Percentiles rank a stretch among this genome's conserved stretches.
Conservation (phyloP, 208 protist species). For the Leishmania major region DNA sequence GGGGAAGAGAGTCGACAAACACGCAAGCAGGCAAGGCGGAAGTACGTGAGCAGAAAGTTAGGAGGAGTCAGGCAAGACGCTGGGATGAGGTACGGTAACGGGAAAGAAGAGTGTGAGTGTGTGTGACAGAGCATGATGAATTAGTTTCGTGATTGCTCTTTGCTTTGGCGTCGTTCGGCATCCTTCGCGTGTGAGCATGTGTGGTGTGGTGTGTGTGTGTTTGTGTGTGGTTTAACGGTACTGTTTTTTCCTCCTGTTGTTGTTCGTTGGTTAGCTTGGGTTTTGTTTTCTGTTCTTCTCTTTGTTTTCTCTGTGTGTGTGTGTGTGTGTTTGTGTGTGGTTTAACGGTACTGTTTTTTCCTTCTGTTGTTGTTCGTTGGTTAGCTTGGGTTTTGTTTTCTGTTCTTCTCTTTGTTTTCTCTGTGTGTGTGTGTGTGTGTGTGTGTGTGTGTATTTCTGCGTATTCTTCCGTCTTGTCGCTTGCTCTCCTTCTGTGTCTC, state of each 20-base stretch:
- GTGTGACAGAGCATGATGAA: neutral
- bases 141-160: neutral
- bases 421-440: neutral
- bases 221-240: neutral
- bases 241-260: neutral
- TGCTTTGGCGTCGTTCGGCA: too few species aligned
- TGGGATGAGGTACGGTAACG: neutral
- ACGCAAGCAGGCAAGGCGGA: neutral
- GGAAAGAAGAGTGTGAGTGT: neutral
- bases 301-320: neutral
- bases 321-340: neutral
- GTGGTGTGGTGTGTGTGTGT: neutral
- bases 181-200: too few species aligned
- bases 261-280: neutral
- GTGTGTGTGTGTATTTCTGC: neutral
- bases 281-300: conserved; percentile 2
- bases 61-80: neutral
- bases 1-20: neutral
- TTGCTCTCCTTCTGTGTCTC: neutral
- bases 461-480: neutral
- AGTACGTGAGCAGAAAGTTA: neutral
- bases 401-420: neutral
- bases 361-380: neutral
- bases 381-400: neutral
- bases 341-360: neutral